Conservation (phyloP, 257 asterid genomes). For the Fraxinus anomala region DNA sequence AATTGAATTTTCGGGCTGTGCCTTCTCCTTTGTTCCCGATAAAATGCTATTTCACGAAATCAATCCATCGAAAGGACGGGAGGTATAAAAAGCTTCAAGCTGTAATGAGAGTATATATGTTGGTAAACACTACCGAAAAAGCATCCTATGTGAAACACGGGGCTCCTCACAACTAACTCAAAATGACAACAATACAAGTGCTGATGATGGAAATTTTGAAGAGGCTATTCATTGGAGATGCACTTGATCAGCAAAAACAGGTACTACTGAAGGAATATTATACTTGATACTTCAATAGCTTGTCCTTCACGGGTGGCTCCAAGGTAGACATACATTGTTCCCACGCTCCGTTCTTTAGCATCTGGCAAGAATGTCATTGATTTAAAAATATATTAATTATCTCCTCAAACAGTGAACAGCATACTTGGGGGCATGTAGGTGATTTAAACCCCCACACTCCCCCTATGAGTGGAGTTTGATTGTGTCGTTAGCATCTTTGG, state of each 20-base stretch:
- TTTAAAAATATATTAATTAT: conserved; percentile 2
- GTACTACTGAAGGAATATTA: conserved; percentile 19
- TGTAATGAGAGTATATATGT: background rate
- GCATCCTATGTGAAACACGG: background rate
- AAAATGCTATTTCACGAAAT: background rate
- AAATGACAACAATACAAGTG: conserved; percentile 1
- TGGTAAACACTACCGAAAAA: background rate
- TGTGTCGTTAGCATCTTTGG: background rate
- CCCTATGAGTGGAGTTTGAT: background rate
- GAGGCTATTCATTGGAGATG: background rate
- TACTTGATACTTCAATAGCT: conserved; percentile 60
- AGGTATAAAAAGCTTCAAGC: background rate
- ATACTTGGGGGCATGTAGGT: background rate
- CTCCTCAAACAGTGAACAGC: conserved; percentile 4
- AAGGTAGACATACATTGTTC: conserved; percentile 81
- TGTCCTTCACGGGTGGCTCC: conserved; percentile 78
- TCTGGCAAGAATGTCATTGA: conserved; percentile 45
- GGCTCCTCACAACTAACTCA: background rate
- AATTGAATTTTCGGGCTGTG: background rate
- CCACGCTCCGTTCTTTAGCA: conserved; percentile 86
- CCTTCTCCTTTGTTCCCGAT: background rate
- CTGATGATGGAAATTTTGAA: background rate
- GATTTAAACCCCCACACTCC: background rate
- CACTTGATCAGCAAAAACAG: conserved; percentile 1
- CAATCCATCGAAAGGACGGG: background rate